These are phyloP conservation scores for Citeromyces matritensis DNA, from an alignment of 805 yeast species.

Conservation along the genomic window DNA sequence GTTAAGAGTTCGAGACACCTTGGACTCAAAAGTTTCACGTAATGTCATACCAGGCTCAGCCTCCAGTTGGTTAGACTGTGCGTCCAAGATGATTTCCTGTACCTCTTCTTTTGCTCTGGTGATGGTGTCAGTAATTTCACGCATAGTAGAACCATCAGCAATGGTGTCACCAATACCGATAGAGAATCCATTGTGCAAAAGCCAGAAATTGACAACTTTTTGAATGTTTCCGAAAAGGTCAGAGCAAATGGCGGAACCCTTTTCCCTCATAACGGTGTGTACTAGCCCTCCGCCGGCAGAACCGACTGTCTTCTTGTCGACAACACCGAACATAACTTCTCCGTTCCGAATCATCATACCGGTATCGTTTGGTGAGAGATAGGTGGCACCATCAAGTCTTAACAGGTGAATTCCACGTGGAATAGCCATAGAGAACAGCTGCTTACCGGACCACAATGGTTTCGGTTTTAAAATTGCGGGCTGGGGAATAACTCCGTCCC, in stretches of 20 bases:
- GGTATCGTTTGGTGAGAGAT: constrained; percentile 76
- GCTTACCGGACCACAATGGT: constrained; percentile 97
- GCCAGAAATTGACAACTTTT: constrained; percentile 93
- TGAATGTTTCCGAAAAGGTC: constrained; percentile 84
- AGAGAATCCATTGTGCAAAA: constrained; percentile 91
- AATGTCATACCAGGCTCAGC: constrained; percentile 99
- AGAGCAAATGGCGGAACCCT: constrained; percentile 86
- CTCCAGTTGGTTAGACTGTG: constrained; percentile 74
- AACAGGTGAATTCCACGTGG: constrained; percentile 94
- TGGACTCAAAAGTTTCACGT: constrained; percentile 96
- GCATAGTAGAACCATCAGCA: constrained; percentile 96
- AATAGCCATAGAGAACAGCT: constrained; percentile 78
- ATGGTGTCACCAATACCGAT: constrained; percentile 99
- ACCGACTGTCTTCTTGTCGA: constrained; percentile 96
- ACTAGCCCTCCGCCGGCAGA: constrained; percentile 97
- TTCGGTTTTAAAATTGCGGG: constrained; percentile 92
- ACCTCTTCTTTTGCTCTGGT: constrained; percentile 88
- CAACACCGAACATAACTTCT: constrained; percentile 94
- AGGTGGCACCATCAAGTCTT: constrained; percentile 79
- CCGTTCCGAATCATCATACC: constrained; percentile 96
- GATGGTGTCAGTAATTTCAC: constrained; percentile 83
- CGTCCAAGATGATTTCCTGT: constrained; percentile 84
- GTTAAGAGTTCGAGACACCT: constrained; percentile 85
- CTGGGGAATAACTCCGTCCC: constrained; percentile 97
- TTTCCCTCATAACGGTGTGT: constrained; percentile 95